Base-by-base conservation (phyloP, 768 basidiomycete genomes). In the Termitomyces sp. region DNA sequence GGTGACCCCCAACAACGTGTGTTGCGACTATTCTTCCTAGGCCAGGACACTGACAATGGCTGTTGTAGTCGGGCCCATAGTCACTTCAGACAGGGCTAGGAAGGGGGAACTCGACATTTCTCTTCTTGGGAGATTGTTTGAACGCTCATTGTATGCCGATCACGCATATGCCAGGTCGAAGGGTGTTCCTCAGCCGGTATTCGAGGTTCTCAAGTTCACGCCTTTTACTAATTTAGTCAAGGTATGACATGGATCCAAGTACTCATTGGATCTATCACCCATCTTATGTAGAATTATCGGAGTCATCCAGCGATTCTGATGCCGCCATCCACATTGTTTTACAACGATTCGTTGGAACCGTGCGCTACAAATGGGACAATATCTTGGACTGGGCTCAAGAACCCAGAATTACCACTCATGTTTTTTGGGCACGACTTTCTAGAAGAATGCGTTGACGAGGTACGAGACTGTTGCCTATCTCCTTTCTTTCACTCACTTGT, bases 241-340 rank as follows among this genome's bases (percentile, higher is more conserved):
- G 71, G 79, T 78, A 42, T 24, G 58, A 20, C 13, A 35, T 36
- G 6, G 18, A 24, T 5, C 43, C 10, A 9, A 26, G 12, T 30
- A n/a, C 18, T 5, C 16, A 10, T 14, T 16, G 32, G 32, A 28
- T 48, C 2, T 1, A 14, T 48, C 53, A 9, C 46, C 40, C 26
- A 43, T 8, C 22, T 14, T 5, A 12, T 30, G 12, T 54, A 78
- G 77, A 80, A 79, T 60, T 80, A 79, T 62, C 75, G 77, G 32
- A 80, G 78, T 58, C 78, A 80, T 64, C 79, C 79, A 22, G 79
- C 72, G 7, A 82, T 82, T 56, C 68, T 82, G 47, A 82, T 80
- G 80, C 78, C 79, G 13, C 78, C 80, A 12, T 80, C 79, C 6
- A 75, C 79, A 5, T 70, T 82, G n/a, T 82, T 82, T 54, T 82